Percentiles rank a stretch among this genome's conserved stretches.
phyloP scores from a whole-genome alignment of 192 early-diverging fungal genomes.

The Coemansia sp. region DNA sequence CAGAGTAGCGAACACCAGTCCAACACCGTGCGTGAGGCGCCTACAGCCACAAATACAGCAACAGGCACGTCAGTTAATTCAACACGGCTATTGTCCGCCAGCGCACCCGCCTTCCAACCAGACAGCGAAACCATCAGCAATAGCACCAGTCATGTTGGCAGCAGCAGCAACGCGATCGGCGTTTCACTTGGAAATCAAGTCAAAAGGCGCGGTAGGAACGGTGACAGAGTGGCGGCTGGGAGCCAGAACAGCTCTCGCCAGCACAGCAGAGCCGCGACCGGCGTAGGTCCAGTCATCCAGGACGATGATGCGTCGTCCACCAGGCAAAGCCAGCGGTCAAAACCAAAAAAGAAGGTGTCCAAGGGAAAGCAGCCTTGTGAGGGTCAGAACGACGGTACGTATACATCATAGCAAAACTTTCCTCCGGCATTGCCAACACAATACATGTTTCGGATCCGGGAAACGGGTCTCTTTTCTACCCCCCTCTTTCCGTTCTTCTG shows the following conservation, averaged over 20 bases:
- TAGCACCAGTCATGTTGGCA: neutral
- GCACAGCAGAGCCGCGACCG: neutral
- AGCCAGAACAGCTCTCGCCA: neutral
- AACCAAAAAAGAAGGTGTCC: neutral
- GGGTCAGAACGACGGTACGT: neutral
- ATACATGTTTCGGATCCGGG: no score
- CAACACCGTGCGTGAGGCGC: neutral
- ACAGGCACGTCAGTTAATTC: neutral
- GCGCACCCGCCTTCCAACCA: neutral
- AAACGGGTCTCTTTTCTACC: neutral
- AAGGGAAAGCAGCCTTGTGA: neutral
- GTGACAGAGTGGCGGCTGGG: neutral
- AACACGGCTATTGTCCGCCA: neutral
- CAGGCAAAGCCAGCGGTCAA: neutral
- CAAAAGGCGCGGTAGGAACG: neutral
- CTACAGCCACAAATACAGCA: neutral
- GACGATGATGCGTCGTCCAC: neutral
- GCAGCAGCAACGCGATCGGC: neutral
- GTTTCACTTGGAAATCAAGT: neutral
- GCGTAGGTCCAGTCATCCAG: neutral
- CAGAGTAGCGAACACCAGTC: conserved; percentile 1
- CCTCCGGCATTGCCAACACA: no score
- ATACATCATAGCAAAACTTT: neutral
- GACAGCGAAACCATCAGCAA: neutral
- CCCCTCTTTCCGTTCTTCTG: neutral